phyloP scores from a whole-genome alignment of 176 grass and related monocot species.

The Thinopyrum elongatum region DNA sequence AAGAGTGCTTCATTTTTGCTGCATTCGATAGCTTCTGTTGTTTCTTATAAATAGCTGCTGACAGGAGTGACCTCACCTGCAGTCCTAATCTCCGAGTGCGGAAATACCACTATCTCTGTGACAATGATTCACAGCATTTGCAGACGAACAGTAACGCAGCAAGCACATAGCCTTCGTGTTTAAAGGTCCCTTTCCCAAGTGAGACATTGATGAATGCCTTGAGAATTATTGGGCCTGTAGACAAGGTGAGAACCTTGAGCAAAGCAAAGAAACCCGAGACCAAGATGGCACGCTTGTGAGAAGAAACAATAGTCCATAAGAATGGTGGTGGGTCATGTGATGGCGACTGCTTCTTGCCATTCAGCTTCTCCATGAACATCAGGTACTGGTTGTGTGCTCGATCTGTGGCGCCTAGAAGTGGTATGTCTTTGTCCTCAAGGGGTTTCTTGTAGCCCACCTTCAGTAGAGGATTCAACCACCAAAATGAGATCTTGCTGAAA shows the following conservation, averaged over 20 bases:
- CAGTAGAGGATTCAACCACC: slow-evolving; percentile 87
- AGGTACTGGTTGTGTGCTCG: slow-evolving; percentile 45
- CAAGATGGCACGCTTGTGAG: slow-evolving; percentile 55
- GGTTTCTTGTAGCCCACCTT: slow-evolving; percentile 73
- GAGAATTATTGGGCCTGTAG: slow-evolving; percentile 40
- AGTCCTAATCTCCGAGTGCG: slow-evolving; percentile 71
- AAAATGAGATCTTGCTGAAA: slow-evolving; percentile 71
- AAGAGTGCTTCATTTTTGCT: slow-evolving; percentile 80
- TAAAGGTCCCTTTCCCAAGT: slow-evolving; percentile 52
- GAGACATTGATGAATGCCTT: slow-evolving; percentile 78
- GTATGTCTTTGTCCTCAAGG: slow-evolving; percentile 80
- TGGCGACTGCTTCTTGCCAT: slow-evolving; percentile 26
- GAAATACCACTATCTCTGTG: slow-evolving; percentile 91
- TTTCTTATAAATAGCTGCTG: slow-evolving; percentile 80
- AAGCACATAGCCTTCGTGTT: slow-evolving; percentile 61
- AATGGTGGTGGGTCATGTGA: slow-evolving; percentile 39
- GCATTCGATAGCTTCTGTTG: slow-evolving; percentile 70
- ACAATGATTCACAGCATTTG: slow-evolving; percentile 78
- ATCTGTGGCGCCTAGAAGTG: slow-evolving; percentile 53
- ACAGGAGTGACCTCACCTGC: slow-evolving; percentile 71
- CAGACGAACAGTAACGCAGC: slow-evolving; percentile 55
- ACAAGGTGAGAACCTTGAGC: slow-evolving; percentile 69
- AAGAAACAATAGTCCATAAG: slow-evolving; percentile 72
- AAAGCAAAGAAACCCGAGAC: slow-evolving; percentile 68
- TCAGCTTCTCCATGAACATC: slow-evolving; percentile 58